Evolutionary conservation across 371 early-diverging fungal species (phyloP).

Genomic region (Mortierella polycephala): DNA sequence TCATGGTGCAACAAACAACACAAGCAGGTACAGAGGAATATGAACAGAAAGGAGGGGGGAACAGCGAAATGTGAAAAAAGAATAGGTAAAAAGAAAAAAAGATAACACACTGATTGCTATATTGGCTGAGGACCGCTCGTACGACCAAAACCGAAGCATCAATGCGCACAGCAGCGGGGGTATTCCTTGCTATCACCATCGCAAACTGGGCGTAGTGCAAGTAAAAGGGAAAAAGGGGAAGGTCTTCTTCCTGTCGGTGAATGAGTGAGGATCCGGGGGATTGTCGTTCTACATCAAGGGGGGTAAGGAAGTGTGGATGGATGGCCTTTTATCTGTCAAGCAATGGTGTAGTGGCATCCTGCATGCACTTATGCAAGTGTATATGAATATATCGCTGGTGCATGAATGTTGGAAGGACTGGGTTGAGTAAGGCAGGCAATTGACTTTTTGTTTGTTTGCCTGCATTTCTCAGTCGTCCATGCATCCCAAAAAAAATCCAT

Average conservation of each 20-base stretch:
- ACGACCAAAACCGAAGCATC: slow-evolving; percentile 1
- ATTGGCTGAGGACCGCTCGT: background rate
- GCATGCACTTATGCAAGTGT: background rate
- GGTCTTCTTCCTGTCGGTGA: too few species aligned
- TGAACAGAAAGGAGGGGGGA: background rate
- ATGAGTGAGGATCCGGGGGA: too few species aligned
- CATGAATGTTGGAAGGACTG: too few species aligned
- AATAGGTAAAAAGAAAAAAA: background rate
- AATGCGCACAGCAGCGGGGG: slow-evolving; percentile 7
- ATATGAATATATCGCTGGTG: too few species aligned
- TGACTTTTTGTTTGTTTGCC: background rate
- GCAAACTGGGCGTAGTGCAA: background rate
- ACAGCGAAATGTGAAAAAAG: background rate
- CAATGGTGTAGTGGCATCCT: background rate
- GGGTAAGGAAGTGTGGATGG: too few species aligned
- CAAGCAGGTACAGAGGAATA: background rate
- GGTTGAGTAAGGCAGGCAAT: too few species aligned
- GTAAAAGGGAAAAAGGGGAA: background rate
- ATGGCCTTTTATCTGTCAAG: too few species aligned
- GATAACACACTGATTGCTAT: background rate
- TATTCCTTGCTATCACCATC: background rate
- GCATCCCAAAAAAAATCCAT: too few species aligned
- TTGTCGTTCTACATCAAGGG: too few species aligned
- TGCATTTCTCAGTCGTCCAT: background rate
- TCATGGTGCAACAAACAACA: slow-evolving; percentile 4